A percentile compares a stretch with the other conserved stretches of the same genome.
These are phyloP conservation scores for Apiospora hydei DNA, from an alignment of 2,329 filamentous ascomycete genomes.

Conservation along the genomic window DNA sequence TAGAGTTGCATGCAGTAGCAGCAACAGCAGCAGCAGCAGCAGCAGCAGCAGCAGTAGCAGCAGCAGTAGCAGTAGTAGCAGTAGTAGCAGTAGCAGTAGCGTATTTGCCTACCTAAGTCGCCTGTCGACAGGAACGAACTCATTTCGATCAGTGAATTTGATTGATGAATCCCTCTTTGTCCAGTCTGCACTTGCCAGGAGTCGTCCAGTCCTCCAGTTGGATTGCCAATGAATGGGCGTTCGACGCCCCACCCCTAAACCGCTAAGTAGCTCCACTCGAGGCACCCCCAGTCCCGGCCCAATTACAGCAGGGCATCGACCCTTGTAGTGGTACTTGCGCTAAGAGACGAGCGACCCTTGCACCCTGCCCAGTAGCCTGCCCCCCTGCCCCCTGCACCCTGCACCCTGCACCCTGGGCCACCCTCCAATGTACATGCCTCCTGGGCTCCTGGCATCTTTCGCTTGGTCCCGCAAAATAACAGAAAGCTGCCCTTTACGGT, in stretches of 20 bases:
- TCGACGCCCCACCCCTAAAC: constrained; percentile 8
- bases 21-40: too few relatives aligned
- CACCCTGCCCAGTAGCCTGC: too few relatives aligned
- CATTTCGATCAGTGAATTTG: too few relatives aligned
- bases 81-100: too few relatives aligned
- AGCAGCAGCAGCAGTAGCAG: too few relatives aligned
- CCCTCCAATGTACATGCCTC: constrained; percentile 1
- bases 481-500: constrained; percentile 22
- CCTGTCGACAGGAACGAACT: too few relatives aligned
- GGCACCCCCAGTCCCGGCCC: constrained; percentile 18
- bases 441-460: constrained; percentile 17
- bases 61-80: background rate
- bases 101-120: background rate
- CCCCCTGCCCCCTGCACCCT: too few relatives aligned
- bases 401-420: background rate
- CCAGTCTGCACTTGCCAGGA: background rate
- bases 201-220: background rate
- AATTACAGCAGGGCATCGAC: constrained; percentile 16
- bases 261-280: background rate
- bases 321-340: constrained; percentile 8
- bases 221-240: background rate
- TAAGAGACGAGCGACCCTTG: background rate
- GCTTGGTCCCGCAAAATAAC: constrained; percentile 21
- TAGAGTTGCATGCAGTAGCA: background rate
- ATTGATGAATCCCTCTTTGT: background rate